Conservation (phyloP, 1,284 basidiomycete species). For the Xanthoconium separans region DNA sequence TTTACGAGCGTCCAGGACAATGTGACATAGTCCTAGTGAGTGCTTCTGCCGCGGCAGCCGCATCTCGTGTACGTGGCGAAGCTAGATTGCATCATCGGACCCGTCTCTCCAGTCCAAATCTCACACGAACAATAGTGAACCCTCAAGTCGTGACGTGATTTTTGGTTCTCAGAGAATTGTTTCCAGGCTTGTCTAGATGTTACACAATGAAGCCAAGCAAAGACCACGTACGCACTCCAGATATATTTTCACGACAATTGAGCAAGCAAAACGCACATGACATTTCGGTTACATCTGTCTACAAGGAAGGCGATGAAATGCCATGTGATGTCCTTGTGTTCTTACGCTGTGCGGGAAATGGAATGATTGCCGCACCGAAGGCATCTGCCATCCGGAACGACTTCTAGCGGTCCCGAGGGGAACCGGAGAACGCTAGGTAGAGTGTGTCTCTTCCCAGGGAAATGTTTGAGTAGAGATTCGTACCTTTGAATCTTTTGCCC, state of each 20-base stretch:
- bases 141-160: not conserved
- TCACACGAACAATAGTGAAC: not conserved
- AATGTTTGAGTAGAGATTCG: not conserved
- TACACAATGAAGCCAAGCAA: not conserved
- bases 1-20: too few species aligned
- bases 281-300: too few species aligned
- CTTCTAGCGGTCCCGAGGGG: not conserved
- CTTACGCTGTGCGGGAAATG: not conserved
- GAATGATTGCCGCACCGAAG: not conserved
- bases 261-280: not conserved
- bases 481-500: too few species aligned
- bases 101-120: not conserved
- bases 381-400: not conserved
- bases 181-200: not conserved
- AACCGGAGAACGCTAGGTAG: not conserved
- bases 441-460: not conserved
- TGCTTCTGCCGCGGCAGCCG: not conserved
- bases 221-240: not conserved
- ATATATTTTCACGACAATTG: not conserved
- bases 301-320: not conserved
- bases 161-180: not conserved
- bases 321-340: not conserved
- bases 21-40: too few species aligned
- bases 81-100: not conserved
- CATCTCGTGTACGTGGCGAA: not conserved